These are phyloP conservation scores for Trichosporon sp. DNA, from an alignment of 1,284 basidiomycete species.

Conservation along the genomic window DNA sequence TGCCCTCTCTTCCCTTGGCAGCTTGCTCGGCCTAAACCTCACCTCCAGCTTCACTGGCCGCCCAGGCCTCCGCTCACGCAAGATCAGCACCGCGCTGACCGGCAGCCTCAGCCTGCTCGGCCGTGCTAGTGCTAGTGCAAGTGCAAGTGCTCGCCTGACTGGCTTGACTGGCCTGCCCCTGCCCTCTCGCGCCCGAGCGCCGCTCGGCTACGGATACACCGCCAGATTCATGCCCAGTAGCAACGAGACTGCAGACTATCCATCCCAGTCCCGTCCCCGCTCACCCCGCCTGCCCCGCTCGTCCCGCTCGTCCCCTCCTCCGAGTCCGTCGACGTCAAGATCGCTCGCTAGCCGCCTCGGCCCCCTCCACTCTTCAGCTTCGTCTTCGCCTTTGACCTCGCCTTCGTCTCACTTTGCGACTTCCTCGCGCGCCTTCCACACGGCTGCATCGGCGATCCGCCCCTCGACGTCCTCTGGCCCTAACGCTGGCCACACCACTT, in stretches of 20 bases:
- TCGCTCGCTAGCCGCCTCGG: not conserved
- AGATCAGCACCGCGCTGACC: not conserved
- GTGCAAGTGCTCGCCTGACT: not conserved
- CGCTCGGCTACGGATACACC: not conserved
- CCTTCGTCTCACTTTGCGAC: not conserved
- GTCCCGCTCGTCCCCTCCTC: not conserved
- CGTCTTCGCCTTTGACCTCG: not conserved
- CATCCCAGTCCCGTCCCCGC: not conserved
- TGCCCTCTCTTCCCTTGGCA: not conserved
- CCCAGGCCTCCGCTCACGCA: not conserved
- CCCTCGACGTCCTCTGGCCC: not conserved
- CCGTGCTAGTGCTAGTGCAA: not conserved
- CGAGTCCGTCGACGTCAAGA: not conserved
- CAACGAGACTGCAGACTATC: not conserved
- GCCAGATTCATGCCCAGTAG: constrained; percentile 1
- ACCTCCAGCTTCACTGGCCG: not conserved
- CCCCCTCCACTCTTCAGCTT: not conserved
- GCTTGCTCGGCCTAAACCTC: not conserved
- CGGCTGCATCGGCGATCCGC: not conserved
- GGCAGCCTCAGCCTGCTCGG: not conserved
- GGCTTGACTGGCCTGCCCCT: not conserved
- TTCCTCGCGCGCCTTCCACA: not conserved
- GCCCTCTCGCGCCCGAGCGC: not conserved
- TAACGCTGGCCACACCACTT: no score
- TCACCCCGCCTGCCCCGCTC: not conserved